A percentile compares a stretch with the other conserved stretches of the same genome.
phyloP scores from a whole-genome alignment of 768 basidiomycete species.

The Leccinum sublutescens region DNA sequence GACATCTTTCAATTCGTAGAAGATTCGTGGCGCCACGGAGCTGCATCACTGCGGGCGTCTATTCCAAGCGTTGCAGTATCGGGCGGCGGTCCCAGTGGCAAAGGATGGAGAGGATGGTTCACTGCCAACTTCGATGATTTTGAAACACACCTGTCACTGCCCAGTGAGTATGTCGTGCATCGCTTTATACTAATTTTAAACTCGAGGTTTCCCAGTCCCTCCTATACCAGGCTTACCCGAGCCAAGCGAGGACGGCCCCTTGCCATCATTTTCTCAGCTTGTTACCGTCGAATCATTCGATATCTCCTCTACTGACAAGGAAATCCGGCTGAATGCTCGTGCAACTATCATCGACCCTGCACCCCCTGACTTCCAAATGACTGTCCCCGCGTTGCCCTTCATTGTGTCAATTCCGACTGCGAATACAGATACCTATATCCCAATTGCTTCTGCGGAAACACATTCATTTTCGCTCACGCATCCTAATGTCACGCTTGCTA shows the following conservation, averaged over 20 bases:
- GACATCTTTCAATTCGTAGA: conserved; percentile 50
- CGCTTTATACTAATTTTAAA: conserved; percentile 1
- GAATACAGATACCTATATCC: conserved; percentile 29
- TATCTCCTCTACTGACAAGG: conserved; percentile 35
- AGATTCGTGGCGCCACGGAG: conserved; percentile 57
- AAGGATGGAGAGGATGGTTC: conserved; percentile 47
- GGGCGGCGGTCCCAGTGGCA: conserved; percentile 46
- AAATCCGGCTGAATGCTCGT: conserved; percentile 46
- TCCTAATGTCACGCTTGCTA: conserved; percentile 61
- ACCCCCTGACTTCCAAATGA: conserved; percentile 48
- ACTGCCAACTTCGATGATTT: conserved; percentile 44
- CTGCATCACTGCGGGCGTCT: conserved; percentile 42
- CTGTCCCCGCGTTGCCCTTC: conserved; percentile 61
- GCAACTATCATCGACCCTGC: conserved; percentile 61
- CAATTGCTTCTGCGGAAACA: conserved; percentile 55
- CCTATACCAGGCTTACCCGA: conserved; percentile 62
- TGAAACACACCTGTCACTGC: conserved; percentile 45
- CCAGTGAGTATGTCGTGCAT: conserved; percentile 42
- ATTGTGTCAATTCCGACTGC: conserved; percentile 47
- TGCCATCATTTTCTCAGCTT: conserved; percentile 58
- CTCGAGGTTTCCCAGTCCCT: conserved; percentile 48
- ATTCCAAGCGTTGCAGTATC: conserved; percentile 45
- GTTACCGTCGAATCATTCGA: conserved; percentile 59
- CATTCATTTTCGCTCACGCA: conserved; percentile 59
- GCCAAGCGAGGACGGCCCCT: conserved; percentile 48